Percentiles rank a stretch among this genome's conserved stretches.
These are phyloP conservation scores for Colletotrichum eremochloae DNA, from an alignment of 2,329 filamentous ascomycete species.

Conservation along the genomic window DNA sequence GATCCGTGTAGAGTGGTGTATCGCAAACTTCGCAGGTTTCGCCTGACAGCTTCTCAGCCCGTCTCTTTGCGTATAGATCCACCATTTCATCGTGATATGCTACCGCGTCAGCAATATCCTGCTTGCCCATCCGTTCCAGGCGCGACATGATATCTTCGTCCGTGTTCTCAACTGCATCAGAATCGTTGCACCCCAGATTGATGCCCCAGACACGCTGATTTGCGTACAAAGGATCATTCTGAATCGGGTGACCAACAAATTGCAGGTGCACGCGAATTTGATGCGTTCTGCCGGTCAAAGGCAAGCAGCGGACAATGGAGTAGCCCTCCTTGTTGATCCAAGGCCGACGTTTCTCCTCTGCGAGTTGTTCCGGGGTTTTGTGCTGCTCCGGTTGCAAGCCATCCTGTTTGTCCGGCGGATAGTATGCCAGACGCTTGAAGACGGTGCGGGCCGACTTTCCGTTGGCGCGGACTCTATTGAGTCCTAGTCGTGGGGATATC, in stretches of 20 bases:
- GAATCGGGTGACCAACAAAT: conserved; percentile 93
- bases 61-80: conserved; percentile 87
- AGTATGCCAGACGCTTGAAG: conserved; percentile 94
- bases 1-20: conserved; percentile 93
- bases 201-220: conserved; percentile 93
- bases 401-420: conserved; percentile 65
- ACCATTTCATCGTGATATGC: conserved; percentile 96
- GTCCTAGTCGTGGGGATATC: conserved; percentile 93
- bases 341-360: conserved; percentile 49
- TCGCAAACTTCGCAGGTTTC: conserved; percentile 84
- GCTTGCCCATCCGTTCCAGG: conserved; percentile 91
- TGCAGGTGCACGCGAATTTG: conserved; percentile 96
- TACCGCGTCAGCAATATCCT: conserved; percentile 89
- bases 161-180: conserved; percentile 76
- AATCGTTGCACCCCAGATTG: conserved; percentile 76
- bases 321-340: conserved; percentile 79
- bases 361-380: conserved; percentile 45
- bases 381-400: conserved; percentile 44
- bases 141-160: conserved; percentile 93
- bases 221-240: conserved; percentile 97
- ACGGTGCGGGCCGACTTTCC: conserved; percentile 92
- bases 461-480: conserved; percentile 94
- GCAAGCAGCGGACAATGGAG: conserved; percentile 93
- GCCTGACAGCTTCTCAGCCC: conserved; percentile 94
- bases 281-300: conserved; percentile 93